phyloP scores from a whole-genome alignment of 768 basidiomycete genomes.

The Boletus speciosus region DNA sequence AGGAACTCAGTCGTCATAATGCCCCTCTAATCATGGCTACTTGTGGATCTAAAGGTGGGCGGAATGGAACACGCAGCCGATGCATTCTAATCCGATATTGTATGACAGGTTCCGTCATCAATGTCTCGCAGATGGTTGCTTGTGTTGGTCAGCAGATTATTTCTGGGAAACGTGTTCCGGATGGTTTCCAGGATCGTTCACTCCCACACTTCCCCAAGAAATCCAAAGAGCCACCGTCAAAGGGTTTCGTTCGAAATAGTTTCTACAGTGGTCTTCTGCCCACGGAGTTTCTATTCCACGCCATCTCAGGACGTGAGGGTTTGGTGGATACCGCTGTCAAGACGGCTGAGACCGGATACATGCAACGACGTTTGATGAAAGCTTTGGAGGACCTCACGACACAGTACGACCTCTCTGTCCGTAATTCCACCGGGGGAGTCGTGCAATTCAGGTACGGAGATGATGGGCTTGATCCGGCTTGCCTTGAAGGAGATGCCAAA shows the following conservation, averaged over 20 bases:
- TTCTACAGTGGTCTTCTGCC: slow-evolving; percentile 91
- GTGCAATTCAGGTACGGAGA: slow-evolving; percentile 98
- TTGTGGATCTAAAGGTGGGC: slow-evolving; percentile 93
- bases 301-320: slow-evolving; percentile 97
- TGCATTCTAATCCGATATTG: not conserved
- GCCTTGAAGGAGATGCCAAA: slow-evolving; percentile 91
- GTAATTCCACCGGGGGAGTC: slow-evolving; percentile 91
- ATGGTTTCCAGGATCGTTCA: slow-evolving; percentile 98
- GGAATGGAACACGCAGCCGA: not conserved
- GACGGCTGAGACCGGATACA: slow-evolving; percentile 99
- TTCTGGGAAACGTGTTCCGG: slow-evolving; percentile 93
- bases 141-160: slow-evolving; percentile 99
- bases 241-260: slow-evolving; percentile 97
- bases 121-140: slow-evolving; percentile 99
- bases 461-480: slow-evolving; percentile 95
- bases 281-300: slow-evolving; percentile 98
- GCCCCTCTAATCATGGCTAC: slow-evolving; percentile 99
- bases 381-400: slow-evolving; percentile 95
- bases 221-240: slow-evolving; percentile 92
- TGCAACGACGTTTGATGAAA: slow-evolving; percentile 99
- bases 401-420: slow-evolving; percentile 93
- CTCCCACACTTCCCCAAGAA: slow-evolving; percentile 99
- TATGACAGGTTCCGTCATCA: slow-evolving; percentile 90
- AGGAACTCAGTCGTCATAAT: slow-evolving; percentile 94
- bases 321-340: slow-evolving; percentile 99